These are phyloP conservation scores for Skeletonema tropicum DNA, from an alignment of 108 stramenopile species.

Conservation along the genomic window DNA sequence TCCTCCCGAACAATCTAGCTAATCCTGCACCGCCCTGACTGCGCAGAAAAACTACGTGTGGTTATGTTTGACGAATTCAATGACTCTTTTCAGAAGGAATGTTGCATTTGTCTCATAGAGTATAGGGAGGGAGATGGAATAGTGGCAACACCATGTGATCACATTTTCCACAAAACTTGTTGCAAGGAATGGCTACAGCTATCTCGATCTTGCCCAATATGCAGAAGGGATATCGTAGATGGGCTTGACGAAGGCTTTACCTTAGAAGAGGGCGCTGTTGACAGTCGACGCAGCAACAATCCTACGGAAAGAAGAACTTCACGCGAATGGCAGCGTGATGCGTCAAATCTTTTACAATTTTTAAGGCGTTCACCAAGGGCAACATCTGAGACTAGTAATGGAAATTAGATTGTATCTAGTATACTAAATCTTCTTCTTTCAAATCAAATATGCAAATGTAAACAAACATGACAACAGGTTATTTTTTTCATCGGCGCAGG, in stretches of 20 bases:
- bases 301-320: not conserved
- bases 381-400: not conserved
- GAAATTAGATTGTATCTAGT: not conserved
- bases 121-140: conserved; percentile 59
- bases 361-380: not conserved
- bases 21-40: conserved; percentile 65
- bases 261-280: conserved; percentile 12
- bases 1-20: conserved; percentile 57
- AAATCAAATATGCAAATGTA: not conserved
- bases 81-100: conserved; percentile 59
- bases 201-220: conserved; percentile 73
- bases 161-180: conserved; percentile 79
- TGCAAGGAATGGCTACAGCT: conserved; percentile 74
- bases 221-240: conserved; percentile 62
- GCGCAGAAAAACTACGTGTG: conserved; percentile 50
- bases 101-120: conserved; percentile 78
- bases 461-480: not conserved
- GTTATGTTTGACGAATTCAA: conserved; percentile 52
- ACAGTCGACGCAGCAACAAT: not conserved
- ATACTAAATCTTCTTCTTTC: not conserved
- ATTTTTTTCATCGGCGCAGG: not conserved
- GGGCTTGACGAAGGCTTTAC: conserved; percentile 33
- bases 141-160: conserved; percentile 72
- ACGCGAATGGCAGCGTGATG: not conserved
- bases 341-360: not conserved